Conservation (phyloP, 768 basidiomycete genomes). For the Boletus sensibilis region DNA sequence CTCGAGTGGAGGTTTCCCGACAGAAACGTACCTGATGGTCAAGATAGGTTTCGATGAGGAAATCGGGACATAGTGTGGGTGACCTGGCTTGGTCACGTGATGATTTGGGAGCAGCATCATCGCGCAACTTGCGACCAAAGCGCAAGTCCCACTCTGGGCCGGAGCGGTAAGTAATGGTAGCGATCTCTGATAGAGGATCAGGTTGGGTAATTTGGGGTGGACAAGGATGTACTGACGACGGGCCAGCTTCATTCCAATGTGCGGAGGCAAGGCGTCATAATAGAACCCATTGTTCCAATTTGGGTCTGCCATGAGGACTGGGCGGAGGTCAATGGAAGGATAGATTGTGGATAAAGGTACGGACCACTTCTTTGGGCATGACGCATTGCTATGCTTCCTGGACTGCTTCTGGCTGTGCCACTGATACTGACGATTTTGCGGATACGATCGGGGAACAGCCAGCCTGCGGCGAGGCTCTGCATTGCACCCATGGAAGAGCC, state of each 20-base stretch:
- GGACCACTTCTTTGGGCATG: slow-evolving; percentile 94
- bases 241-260: slow-evolving; percentile 98
- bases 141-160: slow-evolving; percentile 99
- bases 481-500: slow-evolving; percentile 98
- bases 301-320: slow-evolving; percentile 98
- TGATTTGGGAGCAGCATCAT: slow-evolving; percentile 14
- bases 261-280: slow-evolving; percentile 92
- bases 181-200: slow-evolving; percentile 67
- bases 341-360: not conserved
- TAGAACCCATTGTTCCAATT: slow-evolving; percentile 99
- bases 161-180: slow-evolving; percentile 97
- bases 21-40: slow-evolving; percentile 70
- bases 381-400: slow-evolving; percentile 92
- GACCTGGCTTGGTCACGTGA: slow-evolving; percentile 26
- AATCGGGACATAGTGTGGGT: slow-evolving; percentile 93
- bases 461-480: slow-evolving; percentile 95
- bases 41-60: slow-evolving; percentile 97
- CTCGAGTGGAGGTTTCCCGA: not conserved
- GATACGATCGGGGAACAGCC: slow-evolving; percentile 86
- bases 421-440: slow-evolving; percentile 92
- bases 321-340: slow-evolving; percentile 2
- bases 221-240: slow-evolving; percentile 62
- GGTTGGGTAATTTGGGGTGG: not conserved
- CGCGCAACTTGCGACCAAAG: slow-evolving; percentile 79
- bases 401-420: slow-evolving; percentile 89